Evolutionary conservation across 306 rosid species (phyloP), one percentile per base, ranked within the genome.

Genomic region (Carpinus fangiana): DNA sequence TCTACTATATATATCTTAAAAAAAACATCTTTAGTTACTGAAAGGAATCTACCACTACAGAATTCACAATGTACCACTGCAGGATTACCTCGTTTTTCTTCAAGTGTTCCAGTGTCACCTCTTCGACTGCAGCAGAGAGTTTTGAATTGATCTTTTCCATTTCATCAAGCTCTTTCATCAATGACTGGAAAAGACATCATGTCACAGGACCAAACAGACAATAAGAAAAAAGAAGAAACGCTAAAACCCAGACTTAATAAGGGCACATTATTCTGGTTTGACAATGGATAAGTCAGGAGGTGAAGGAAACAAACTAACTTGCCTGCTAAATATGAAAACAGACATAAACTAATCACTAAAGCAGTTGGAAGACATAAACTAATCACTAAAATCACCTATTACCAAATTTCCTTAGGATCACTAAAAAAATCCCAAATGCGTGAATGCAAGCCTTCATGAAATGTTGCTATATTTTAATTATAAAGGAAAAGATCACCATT

Each of bases 151-250:
- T 87, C 89, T 93, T 95, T 80, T 95, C 99, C 98, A 93, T 95
- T 82, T 95, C 99, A 75, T 95, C 98, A 16, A 95, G 98, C 89
- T 95, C 98, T 87, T 95, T 95, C 98, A 92, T 95, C 82, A 95
- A 83, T 66, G 96, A 89, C 99, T 95, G 77, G 36, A 76, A 52
- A 70, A 59, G 64, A 61, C n/a, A 81, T 74, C 21, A 73, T 52
- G 65, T 70, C 81, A 70, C 57, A 84, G 45, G 31, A 69, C 72
- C 75, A 83, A 61, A 60, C 53, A 73, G 50, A 79, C 28, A 84
- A 80, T 77, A 73, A 81, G 31, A 76, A 56, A 81, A 53, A 78
- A 36, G 45, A 77, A 51, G 36, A 77, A 51, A 80, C 48, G 20
- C 45, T 45, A 65, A 26, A 20, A 21, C 3, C 26, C 45, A 75